Evolutionary conservation across 1,284 basidiomycete genomes (phyloP).

Genomic region (Naganishia albida): DNA sequence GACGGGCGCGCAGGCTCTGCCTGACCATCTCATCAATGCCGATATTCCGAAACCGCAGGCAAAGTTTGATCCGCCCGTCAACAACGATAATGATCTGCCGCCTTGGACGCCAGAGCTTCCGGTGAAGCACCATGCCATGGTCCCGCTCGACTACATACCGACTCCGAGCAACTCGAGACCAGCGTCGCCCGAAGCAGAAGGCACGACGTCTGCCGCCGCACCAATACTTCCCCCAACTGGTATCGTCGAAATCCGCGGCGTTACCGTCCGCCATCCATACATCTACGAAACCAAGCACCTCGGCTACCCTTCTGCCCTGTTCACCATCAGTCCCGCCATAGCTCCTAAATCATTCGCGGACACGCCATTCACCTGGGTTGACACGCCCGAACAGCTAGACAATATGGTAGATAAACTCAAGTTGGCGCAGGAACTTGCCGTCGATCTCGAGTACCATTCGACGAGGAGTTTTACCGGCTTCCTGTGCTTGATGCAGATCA

Average conservation of each 20-base stretch:
- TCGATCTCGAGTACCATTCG: slow-evolving; percentile 92
- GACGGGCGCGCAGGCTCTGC: slow-evolving; percentile 31
- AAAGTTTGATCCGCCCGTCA: slow-evolving; percentile 62
- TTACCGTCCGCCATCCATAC: slow-evolving; percentile 66
- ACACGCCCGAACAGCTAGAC: slow-evolving; percentile 62
- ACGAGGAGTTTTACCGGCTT: slow-evolving; percentile 83
- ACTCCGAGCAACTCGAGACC: slow-evolving; percentile 26
- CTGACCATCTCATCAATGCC: slow-evolving; percentile 64
- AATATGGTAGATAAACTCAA: slow-evolving; percentile 69
- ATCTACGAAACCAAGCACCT: slow-evolving; percentile 74
- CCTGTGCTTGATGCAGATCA: slow-evolving; percentile 91
- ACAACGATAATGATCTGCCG: slow-evolving; percentile 61
- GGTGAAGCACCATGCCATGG: slow-evolving; percentile 72
- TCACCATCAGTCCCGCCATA: slow-evolving; percentile 60
- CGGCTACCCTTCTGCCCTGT: slow-evolving; percentile 69
- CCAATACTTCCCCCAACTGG: slow-evolving; percentile 10
- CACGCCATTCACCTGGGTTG: slow-evolving; percentile 74
- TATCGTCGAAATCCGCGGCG: slow-evolving; percentile 17
- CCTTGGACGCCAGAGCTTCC: slow-evolving; percentile 63
- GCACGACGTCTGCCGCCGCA: not conserved
- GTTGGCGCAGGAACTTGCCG: slow-evolving; percentile 74
- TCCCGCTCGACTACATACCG: slow-evolving; percentile 63
- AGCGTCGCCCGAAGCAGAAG: slow-evolving; percentile 20
- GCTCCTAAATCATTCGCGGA: slow-evolving; percentile 62
- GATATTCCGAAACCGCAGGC: slow-evolving; percentile 77